Conservation (phyloP, 345 rosid species). For the Rhizophora mangle region DNA sequence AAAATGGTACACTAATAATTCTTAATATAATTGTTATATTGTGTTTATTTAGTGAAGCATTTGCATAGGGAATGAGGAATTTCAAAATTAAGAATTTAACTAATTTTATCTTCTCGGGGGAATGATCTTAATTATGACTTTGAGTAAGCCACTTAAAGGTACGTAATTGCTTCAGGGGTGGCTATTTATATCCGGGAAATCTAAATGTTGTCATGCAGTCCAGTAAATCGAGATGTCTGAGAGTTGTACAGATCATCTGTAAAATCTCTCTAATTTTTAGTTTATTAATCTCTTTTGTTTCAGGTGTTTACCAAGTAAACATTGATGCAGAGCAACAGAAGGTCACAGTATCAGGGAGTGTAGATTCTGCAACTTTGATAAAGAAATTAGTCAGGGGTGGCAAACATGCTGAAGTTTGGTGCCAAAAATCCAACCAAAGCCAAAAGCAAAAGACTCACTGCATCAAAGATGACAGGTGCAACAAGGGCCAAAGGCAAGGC, state of each 20-base stretch:
- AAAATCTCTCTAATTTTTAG: background rate
- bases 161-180: no score
- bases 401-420: slow-evolving; percentile 76
- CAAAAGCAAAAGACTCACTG: slow-evolving; percentile 37
- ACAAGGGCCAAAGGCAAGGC: slow-evolving; percentile 49
- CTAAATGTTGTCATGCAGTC: no score
- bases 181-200: no score
- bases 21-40: background rate
- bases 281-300: background rate
- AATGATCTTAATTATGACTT: no score
- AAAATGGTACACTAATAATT: background rate
- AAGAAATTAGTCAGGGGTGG: slow-evolving; percentile 67
- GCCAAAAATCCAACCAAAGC: slow-evolving; percentile 47
- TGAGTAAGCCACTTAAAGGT: no score
- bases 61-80: no score
- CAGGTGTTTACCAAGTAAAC: slow-evolving; percentile 70
- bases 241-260: background rate
- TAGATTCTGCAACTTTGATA: slow-evolving; percentile 61
- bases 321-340: slow-evolving; percentile 74
- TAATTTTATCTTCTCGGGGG: no score
- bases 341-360: slow-evolving; percentile 65
- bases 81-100: no score
- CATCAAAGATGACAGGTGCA: slow-evolving; percentile 39
- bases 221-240: background rate
- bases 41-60: no score